Conservation (phyloP, 2,329 filamentous ascomycete species). For the Pestalotiopsis sp. region DNA sequence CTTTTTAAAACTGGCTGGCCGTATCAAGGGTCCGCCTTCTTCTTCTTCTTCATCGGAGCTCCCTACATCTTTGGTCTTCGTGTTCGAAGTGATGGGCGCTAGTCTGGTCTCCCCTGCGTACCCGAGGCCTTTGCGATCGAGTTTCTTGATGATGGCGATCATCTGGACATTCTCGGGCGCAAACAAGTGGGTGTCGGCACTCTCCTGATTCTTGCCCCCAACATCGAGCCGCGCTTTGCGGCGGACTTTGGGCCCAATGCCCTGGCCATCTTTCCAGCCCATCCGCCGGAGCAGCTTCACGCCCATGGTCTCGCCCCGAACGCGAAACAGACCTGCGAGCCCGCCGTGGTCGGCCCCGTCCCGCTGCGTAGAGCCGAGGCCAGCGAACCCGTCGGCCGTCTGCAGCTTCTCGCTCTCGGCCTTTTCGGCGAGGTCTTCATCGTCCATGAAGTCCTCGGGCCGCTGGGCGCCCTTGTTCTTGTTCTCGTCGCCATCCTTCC, state of each 20-base stretch:
- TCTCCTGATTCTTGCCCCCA: slow-evolving; percentile 37
- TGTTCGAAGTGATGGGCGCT: slow-evolving; percentile 31
- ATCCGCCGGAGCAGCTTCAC: slow-evolving; percentile 83
- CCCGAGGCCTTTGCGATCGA: slow-evolving; percentile 71
- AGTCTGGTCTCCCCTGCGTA: slow-evolving; percentile 63
- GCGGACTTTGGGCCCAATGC: slow-evolving; percentile 84
- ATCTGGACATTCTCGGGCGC: slow-evolving; percentile 79
- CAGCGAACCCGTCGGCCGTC: slow-evolving; percentile 73
- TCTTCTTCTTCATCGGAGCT: slow-evolving; percentile 52
- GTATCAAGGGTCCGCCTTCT: slow-evolving; percentile 37
- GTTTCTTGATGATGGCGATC: slow-evolving; percentile 67
- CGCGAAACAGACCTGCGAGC: slow-evolving; percentile 73
- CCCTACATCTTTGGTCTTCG: slow-evolving; percentile 29
- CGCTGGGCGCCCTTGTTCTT: slow-evolving; percentile 50
- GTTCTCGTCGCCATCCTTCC: slow-evolving; percentile 8
- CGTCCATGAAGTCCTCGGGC: slow-evolving; percentile 96
- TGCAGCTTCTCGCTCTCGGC: slow-evolving; percentile 77
- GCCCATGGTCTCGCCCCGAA: slow-evolving; percentile 82
- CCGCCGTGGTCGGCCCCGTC: slow-evolving; percentile 47
- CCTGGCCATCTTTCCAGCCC: slow-evolving; percentile 95
- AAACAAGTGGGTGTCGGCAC: slow-evolving; percentile 69
- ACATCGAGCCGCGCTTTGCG: slow-evolving; percentile 71
- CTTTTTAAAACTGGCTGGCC: slow-evolving; percentile 30
- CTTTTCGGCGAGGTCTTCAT: slow-evolving; percentile 88
- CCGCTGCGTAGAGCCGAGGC: slow-evolving; percentile 68